Percentiles rank a stretch among this genome's conserved stretches.
These are phyloP conservation scores for Osmanthus fragrans DNA, from an alignment of 257 asterid genomes.

Conservation along the genomic window DNA sequence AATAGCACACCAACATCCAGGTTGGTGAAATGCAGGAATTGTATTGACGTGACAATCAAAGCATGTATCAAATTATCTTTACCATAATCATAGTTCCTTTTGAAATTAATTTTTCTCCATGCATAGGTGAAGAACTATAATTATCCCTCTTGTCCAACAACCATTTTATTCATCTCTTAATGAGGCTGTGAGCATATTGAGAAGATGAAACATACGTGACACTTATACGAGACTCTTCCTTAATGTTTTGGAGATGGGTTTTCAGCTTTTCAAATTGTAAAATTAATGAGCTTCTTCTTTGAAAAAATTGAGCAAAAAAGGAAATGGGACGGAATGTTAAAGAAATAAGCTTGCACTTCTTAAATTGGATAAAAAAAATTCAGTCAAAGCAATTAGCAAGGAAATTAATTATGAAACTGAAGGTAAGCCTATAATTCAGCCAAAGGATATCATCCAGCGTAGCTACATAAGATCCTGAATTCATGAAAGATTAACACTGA, in stretches of 20 bases:
- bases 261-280: neutral
- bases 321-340: conserved; percentile 8
- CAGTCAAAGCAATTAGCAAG: neutral
- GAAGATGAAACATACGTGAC: neutral
- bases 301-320: conserved; percentile 1
- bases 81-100: neutral
- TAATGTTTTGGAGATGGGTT: neutral
- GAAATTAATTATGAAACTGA: conserved; percentile 4
- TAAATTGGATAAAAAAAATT: conserved; percentile 6
- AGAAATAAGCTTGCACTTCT: conserved; percentile 12
- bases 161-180: neutral
- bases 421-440: conserved; percentile 19
- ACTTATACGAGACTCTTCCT: neutral
- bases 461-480: neutral
- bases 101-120: conserved; percentile 16
- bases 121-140: neutral
- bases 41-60: conserved; percentile 4
- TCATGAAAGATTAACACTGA: neutral
- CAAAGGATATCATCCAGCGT: neutral
- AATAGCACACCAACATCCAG: conserved; percentile 4
- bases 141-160: neutral
- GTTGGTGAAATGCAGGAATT: conserved; percentile 16
- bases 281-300: neutral
- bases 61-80: conserved; percentile 5
- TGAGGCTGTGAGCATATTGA: neutral